Conservation (phyloP, 257 asterid species). For the Solanum medicagineum region DNA sequence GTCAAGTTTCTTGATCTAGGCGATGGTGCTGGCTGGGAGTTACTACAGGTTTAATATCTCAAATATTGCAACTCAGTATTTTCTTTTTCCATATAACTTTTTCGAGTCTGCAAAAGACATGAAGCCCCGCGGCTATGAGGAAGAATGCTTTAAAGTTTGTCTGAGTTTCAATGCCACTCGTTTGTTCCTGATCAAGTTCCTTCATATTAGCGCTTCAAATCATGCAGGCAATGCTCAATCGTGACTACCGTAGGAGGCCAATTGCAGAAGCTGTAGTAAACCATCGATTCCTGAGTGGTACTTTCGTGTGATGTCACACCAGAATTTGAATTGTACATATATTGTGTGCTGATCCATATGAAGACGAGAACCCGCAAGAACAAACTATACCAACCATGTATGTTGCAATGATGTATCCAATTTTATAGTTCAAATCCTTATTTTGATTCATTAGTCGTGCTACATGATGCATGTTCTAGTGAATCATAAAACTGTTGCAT, state of each 20-base stretch:
- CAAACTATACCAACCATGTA: neutral
- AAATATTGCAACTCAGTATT: neutral
- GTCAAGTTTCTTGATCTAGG: conserved; percentile 75
- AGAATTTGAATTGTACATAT: neutral
- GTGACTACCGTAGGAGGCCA: conserved; percentile 69
- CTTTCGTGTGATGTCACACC: conserved; percentile 19
- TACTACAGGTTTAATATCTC: conserved; percentile 55
- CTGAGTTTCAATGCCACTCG: neutral
- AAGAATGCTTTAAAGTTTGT: neutral
- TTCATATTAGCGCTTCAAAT: neutral
- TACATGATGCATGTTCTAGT: neutral
- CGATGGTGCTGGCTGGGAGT: conserved; percentile 80
- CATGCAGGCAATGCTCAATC: conserved; percentile 66
- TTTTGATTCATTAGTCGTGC: neutral
- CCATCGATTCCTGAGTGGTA: conserved; percentile 58
- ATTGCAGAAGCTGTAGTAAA: conserved; percentile 75
- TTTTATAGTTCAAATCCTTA: neutral
- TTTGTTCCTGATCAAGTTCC: neutral
- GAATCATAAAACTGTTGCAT: neutral
- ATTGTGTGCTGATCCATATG: neutral
- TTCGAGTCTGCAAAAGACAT: neutral
- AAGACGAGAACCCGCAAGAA: neutral
- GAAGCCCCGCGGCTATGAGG: neutral
- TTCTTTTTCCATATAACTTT: neutral
- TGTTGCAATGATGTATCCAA: neutral